These are phyloP conservation scores for Phytopythium boreale DNA, from an alignment of 352 stramenopile genomes.

Conservation along the genomic window DNA sequence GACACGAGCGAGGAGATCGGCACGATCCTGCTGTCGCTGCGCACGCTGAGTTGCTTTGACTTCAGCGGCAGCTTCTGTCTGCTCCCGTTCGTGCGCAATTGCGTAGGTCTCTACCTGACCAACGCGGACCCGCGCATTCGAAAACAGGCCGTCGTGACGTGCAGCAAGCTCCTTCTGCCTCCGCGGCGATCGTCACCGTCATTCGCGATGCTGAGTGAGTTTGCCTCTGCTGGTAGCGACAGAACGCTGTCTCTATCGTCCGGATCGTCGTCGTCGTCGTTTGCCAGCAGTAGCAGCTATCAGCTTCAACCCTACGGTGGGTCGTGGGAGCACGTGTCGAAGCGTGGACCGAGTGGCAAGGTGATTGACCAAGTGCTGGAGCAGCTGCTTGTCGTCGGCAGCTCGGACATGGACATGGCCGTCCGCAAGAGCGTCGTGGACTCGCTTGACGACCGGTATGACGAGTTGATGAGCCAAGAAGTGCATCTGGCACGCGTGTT, in stretches of 20 bases:
- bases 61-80: constrained; percentile 92
- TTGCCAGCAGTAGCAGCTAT: not conserved
- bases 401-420: constrained; percentile 90
- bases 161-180: constrained; percentile 70
- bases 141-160: constrained; percentile 87
- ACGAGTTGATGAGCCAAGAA: constrained; percentile 92
- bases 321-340: constrained; percentile 65
- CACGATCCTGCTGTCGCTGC: constrained; percentile 88
- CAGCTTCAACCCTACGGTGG: not conserved
- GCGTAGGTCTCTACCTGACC: constrained; percentile 91
- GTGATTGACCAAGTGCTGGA: constrained; percentile 94
- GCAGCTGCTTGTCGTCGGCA: constrained; percentile 89
- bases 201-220: constrained; percentile 5
- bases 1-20: constrained; percentile 77
- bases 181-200: constrained; percentile 19
- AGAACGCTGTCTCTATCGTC: constrained; percentile 14
- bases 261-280: constrained; percentile 5
- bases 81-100: constrained; percentile 94
- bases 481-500: constrained; percentile 93
- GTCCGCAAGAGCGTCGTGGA: constrained; percentile 94
- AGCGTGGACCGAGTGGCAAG: constrained; percentile 76
- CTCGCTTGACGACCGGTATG: constrained; percentile 91
- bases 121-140: constrained; percentile 89
- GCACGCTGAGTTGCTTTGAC: constrained; percentile 93
- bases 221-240: not conserved